Evolutionary conservation across 202 grass and related monocot species (phyloP), one percentile per base, ranked within the genome.

Genomic region (Saccharum hybrid): DNA sequence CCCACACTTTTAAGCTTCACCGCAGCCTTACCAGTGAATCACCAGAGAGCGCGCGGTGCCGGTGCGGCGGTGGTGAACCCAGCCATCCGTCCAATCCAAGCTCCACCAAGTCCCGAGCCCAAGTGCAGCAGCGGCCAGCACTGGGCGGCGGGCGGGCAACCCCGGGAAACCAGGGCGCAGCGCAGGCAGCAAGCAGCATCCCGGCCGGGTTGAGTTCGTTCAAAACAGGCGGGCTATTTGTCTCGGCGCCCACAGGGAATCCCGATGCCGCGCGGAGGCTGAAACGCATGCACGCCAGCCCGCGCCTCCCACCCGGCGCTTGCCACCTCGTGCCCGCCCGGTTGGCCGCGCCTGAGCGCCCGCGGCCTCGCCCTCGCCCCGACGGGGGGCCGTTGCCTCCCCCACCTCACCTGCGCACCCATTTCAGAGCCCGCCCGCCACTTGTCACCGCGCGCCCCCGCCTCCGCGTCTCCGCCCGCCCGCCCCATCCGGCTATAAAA

Each of bases 311-410:
- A 87, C 64, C 81, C 88, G 71, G 74, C 52, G 76, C 54, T 28
- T 81, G 81, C 88, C 84, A 90, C 88, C 88, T 90, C 48, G 84
- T 84, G 69, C 75, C 68, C 80, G n/a, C 69, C 62, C 80, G 84
- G 88, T 86, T 86, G 84, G 84, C 84, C 88, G 87, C 78, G 76
- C 63, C 82, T 26, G 64, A 76, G 71, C 62, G 40, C 75, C 43
- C 68, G 7, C 73, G 63, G 48, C 36, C 36, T 37, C 36, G n/a
- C n/a, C n/a, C n/a, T n/a, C n/a, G 67, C 68, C 74, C 56, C 79
- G 66, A 68, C 83, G 30, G 66, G 75, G 39, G 7, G 7, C 19
- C 81, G 75, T 51, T 38, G 68, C 69, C 45, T 8, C 70, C 36
- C 83, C 72, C 87, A 39, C 72, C 82, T 68, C 87, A 39, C 72